Base-by-base conservation (phyloP, 305 asterid species). In the Fraxinus paxiana region DNA sequence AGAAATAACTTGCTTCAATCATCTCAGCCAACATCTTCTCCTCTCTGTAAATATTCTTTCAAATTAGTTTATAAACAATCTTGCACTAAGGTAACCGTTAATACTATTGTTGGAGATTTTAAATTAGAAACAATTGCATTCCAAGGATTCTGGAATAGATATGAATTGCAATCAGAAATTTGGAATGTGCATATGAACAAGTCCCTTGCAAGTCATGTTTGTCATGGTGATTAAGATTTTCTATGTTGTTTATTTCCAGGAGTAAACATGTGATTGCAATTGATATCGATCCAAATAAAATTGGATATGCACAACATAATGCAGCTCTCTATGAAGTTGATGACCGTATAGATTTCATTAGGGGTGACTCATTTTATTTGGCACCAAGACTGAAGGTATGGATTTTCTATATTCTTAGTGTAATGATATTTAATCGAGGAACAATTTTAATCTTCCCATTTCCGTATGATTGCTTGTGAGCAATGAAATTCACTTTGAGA, bases 231-330 rank as follows among this genome's bases (percentile, higher is more conserved):
- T 82, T 7, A 54, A 63, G 26, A 72, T 69, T 9, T 26, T 76
- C 38, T 73, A 18, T 22, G 33, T 56, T 81, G 46, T 15, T 46
- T 74, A 28, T 69, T 86, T 86, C 74, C 91, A 95, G 99, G 95
- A 82, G 96, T 79, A 85, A 82, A 76, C 95, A 94, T 86, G 98
- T 95, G 73, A 88, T 92, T 69, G 99, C 98, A 35, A 88, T 95
- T 37, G 99, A 95, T 80, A 90, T 95, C 10, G 97, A 95, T 87
- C 94, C 98, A 46, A 88, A 82, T 54, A 95, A 89, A 87, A 88
- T 95, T 74, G 92, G 89, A 38, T 91, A 84, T 79, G 99, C 99
- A 61, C 88, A 83, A 51, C 93, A 90, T 79, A 95, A 93, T 88
- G 97, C 98, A 24, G 84, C 92, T 48, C 83, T 95, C 63, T 95